Base-by-base conservation (phyloP, 192 early-diverging fungal genomes). In the Coemansia sp. region DNA sequence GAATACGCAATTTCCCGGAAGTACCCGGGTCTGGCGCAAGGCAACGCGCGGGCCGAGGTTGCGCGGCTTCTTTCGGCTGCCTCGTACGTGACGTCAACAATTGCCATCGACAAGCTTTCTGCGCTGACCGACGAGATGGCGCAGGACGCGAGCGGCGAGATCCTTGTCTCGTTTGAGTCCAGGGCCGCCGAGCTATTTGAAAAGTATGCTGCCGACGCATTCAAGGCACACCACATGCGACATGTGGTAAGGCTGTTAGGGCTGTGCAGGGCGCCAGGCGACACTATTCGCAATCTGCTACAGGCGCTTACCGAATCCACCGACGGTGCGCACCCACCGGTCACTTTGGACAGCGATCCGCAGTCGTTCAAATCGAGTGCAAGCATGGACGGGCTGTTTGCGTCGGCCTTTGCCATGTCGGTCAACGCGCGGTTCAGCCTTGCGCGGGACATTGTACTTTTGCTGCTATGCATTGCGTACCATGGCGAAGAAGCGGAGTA, bases 361-460 rank as follows among this genome's bases (percentile, higher is more conserved):
- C 71, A 67, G 46, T 63, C 65, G 58, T 73, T 75, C 41, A 65
- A 64, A 11, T 66, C 76, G 14, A 84, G 81, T 48, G 66, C 64
- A n/a, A 71, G 66, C 44, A 84, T 84, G 81, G 77, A 75, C 23
- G 81, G 77, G 2, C 49, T 76, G 60, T 72, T 75, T 46, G 64
- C 41, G 0, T 60, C 73, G 4, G 81, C 60, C 4, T 84, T 76
- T 67, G 69, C 73, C 16, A 53, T 63, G n/a, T 57, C 73, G 16
- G 52, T 35, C 23, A 58, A 20, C 30, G 72, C 77, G 45, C 72
- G 76, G 26, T 73, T 73, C 45, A 70, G 66, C 63, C 26, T 78
- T 18, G 69, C 77, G 12, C 66, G 77, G 9, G 64, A 75, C 30
- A 20, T 84, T 48, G 26, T 58, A n/a, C 33, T 78, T 35, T 39